Evolutionary conservation across 345 rosid genomes (phyloP).

Genomic region (Mangifera indica): DNA sequence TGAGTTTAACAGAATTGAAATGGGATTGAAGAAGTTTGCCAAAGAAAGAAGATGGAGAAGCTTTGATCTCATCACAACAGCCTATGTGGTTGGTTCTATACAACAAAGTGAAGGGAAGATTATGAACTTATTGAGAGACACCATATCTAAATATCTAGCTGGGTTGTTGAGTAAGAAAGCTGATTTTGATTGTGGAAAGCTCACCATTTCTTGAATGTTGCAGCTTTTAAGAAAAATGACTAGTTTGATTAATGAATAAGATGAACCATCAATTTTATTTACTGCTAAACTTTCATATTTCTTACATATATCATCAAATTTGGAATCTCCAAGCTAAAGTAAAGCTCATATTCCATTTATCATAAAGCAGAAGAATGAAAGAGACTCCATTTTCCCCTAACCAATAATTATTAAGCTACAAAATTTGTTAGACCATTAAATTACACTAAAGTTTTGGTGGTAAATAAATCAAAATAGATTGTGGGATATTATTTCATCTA

Average conservation of each 20-base stretch:
- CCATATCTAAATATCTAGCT: slow-evolving; percentile 33
- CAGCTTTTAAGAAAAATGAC: background rate
- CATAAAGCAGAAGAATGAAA: background rate
- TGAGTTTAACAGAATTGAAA: slow-evolving; percentile 35
- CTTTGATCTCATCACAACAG: slow-evolving; percentile 47
- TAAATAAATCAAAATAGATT: too few species aligned
- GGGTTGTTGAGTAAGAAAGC: slow-evolving; percentile 35
- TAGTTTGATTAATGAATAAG: too few species aligned
- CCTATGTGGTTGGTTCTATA: slow-evolving; percentile 48
- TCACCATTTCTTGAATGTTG: slow-evolving; percentile 16
- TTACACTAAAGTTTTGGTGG: too few species aligned
- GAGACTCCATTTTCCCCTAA: too few species aligned
- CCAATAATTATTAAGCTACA: too few species aligned
- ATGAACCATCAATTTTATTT: too few species aligned
- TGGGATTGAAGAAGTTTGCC: slow-evolving; percentile 44
- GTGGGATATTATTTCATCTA: too few species aligned
- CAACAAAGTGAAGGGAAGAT: slow-evolving; percentile 43
- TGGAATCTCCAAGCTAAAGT: background rate
- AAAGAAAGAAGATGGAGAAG: slow-evolving; percentile 69
- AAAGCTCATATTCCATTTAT: background rate
- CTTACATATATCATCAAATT: too few species aligned
- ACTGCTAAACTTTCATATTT: background rate
- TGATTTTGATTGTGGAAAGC: slow-evolving; percentile 51
- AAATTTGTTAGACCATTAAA: too few species aligned
- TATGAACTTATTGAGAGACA: slow-evolving; percentile 42